phyloP scores from a whole-genome alignment of 1,139 yeast species.

The Taphrina pruni region DNA sequence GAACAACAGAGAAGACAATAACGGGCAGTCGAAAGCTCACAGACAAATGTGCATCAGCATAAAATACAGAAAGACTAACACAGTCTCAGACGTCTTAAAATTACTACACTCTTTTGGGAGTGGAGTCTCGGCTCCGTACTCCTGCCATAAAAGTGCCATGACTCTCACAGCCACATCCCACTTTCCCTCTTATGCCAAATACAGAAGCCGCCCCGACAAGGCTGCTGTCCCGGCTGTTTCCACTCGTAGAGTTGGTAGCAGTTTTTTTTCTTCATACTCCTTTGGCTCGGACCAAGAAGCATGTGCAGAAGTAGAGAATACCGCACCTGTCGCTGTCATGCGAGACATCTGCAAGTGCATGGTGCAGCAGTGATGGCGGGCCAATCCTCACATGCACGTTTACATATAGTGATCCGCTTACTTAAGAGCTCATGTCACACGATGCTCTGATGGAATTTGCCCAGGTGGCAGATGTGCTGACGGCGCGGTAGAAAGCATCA shows the following conservation, averaged over 20 bases:
- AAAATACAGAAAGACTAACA: too few species aligned
- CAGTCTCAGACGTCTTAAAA: too few species aligned
- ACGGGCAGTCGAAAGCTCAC: too few species aligned
- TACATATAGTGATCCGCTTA: neutral
- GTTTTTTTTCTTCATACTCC: neutral
- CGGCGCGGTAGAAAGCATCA: neutral
- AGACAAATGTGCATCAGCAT: too few species aligned
- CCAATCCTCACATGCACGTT: neutral
- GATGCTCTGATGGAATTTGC: neutral
- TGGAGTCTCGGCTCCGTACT: neutral
- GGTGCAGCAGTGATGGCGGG: too few species aligned
- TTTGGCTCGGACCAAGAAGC: neutral
- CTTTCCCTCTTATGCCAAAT: neutral
- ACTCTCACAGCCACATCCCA: neutral
- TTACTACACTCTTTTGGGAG: neutral
- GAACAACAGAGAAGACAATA: too few species aligned
- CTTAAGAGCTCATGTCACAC: constrained; percentile 2
- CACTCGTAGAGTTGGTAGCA: neutral
- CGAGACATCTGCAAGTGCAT: too few species aligned
- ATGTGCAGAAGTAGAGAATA: neutral
- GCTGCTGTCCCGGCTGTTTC: neutral
- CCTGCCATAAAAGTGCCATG: neutral
- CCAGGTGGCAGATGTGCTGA: too few species aligned
- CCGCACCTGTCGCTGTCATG: too few species aligned
- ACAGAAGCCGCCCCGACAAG: constrained; percentile 8